Evolutionary conservation across 352 stramenopile species (phyloP).

Genomic region (Lagenidium giganteum): DNA sequence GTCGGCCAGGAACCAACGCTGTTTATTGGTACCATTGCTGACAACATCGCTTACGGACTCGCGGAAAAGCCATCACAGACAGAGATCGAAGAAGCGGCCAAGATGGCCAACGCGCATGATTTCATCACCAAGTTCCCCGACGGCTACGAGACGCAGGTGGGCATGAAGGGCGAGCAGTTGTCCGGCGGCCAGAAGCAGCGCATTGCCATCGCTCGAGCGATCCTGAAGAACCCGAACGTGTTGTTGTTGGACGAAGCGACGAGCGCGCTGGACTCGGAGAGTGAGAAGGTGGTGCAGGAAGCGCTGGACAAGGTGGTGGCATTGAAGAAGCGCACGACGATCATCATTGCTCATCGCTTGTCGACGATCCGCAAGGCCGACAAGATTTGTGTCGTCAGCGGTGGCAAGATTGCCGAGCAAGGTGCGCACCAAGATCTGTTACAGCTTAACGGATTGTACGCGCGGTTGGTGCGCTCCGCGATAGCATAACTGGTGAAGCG

Average conservation of each 20-base stretch:
- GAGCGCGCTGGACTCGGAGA: constrained; percentile 76
- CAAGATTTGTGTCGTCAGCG: constrained; percentile 92
- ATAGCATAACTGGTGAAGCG: too few relatives aligned
- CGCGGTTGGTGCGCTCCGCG: constrained; percentile 16
- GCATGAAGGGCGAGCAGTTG: constrained; percentile 87
- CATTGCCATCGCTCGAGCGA: constrained; percentile 89
- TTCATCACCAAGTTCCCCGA: constrained; percentile 92
- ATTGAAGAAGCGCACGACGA: constrained; percentile 69
- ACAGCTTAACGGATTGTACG: constrained; percentile 20
- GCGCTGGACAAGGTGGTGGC: constrained; percentile 60
- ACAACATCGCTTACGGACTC: constrained; percentile 64
- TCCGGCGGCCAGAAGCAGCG: constrained; percentile 66
- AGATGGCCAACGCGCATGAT: constrained; percentile 89
- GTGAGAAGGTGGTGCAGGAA: constrained; percentile 80
- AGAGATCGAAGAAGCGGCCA: constrained; percentile 84
- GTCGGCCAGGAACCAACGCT: constrained; percentile 45
- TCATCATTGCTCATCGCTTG: constrained; percentile 94
- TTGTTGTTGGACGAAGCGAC: constrained; percentile 92
- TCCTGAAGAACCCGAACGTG: constrained; percentile 86
- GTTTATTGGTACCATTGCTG: constrained; percentile 52
- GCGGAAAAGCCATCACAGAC: constrained; percentile 31
- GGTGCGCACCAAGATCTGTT: constrained; percentile 92
- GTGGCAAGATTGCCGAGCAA: constrained; percentile 88
- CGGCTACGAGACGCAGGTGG: constrained; percentile 91
- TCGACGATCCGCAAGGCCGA: constrained; percentile 93